Base-by-base conservation (phyloP, 306 rosid species). In the Senna siamea region DNA sequence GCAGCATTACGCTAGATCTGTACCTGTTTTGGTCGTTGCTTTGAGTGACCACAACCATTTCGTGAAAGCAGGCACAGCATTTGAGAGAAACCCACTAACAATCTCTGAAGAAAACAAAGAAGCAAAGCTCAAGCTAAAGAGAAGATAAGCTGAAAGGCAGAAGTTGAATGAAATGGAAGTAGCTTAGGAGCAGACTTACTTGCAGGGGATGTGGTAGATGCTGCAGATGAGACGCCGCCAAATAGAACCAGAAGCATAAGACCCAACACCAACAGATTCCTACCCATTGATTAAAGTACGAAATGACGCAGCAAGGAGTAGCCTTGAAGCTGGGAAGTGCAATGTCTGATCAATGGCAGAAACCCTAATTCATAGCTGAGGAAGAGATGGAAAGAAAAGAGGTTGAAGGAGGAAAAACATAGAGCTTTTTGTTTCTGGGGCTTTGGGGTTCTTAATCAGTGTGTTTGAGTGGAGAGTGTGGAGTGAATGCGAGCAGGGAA, bases 11-110 rank as follows among this genome's bases (percentile, higher is more conserved):
- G 51, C 71, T 78, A 85, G 88, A 88, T 88, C 87, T 76, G 79
- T 32, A 88, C 98, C 96, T 41, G 89, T 78, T 81, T 88, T 93
- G 71, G 93, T 82, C 2, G 95, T 82, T 22, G 95, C 47, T 79
- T 87, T 93, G 74, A 93, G 87, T 0, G 98, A 90, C 98, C 94
- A 85, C 23, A 90, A 34, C 89, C 89, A 79, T 77, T 93, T 93
- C 79, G 88, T 85, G 50, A 86, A 82, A 65, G 82, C 81, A 68
- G 96, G 82, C 30, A 82, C 87, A 3, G 83, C 91, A 85, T 85
- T 87, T 67, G 96, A 88, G 82, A 93, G 75, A 63, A 87, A 58
- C 81, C 92, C 98, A 81, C 18, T 74, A 20, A 87, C 79, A 66
- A 88, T 83, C 88, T 85, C 96, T 90, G 90, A 78, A 63, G 35